Evolutionary conservation across 2,329 filamentous ascomycete genomes (phyloP), one percentile per base, ranked within the genome.

Genomic region (Stagonosporopsis tanaceti): DNA sequence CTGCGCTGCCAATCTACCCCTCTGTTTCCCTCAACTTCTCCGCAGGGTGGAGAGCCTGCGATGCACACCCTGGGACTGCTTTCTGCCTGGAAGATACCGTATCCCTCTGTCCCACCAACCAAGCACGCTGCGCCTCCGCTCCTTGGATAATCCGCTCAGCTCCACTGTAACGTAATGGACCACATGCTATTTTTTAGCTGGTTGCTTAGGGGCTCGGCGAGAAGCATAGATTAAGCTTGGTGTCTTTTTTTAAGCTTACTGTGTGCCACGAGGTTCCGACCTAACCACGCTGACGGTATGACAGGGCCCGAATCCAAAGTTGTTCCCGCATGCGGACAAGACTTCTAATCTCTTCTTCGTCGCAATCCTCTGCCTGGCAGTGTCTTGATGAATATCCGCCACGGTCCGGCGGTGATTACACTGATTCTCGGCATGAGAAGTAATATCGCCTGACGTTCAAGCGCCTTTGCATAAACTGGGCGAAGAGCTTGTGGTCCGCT

Each of bases 191-290:
- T 61, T 57, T 54, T 66, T 63, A 69, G 67, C 62, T 59, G 55
- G 58, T 66, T 58, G 63, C 62, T 64, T 62, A 59, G 56, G 42
- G 14, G 50, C 64, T 68, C 58, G 64, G 66, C 63, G 59, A 56
- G 32, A 51, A 54, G 56, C 37, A 64, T 66, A 47, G 50, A 65
- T 69, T 66, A 70, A 69, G 69, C 70, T 66, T 69, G 68, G 67
- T 69, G 65, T 55, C 55, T 59, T 63, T 50, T 39, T 66, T 73
- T 72, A 73, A 75, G 71, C 71, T 75, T 75, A 76, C 71, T 64
- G 54, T 57, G 64, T 69, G 56, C 63, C 66, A 67, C 60, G 58
- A 64, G 63, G 63, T 63, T 65, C 64, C 66, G 57, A 60, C 57
- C 62, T 62, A 62, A 57, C 66, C 71, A 70, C 12, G 52, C 47